Evolutionary conservation across 257 asterid species (phyloP).

Genomic region (Haberlea rhodopensis): DNA sequence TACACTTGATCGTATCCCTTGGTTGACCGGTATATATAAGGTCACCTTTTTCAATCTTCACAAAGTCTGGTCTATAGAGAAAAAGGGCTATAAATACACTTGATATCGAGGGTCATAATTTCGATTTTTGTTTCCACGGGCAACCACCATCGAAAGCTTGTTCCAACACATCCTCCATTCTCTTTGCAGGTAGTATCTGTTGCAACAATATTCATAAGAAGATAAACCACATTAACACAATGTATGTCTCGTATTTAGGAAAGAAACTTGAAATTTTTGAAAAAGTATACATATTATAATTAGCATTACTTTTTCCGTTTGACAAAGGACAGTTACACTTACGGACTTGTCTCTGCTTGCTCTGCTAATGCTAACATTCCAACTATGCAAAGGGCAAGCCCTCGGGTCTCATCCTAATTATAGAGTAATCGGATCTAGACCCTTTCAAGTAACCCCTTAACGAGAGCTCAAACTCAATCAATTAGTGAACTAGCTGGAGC

Average conservation of each 20-base stretch:
- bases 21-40: neutral
- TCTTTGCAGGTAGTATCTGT: constrained; percentile 79
- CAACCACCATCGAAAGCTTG: constrained; percentile 98
- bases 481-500: neutral
- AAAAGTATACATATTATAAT: too few relatives aligned
- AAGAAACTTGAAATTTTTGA: neutral
- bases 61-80: neutral
- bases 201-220: constrained; percentile 16
- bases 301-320: neutral
- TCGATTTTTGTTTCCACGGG: constrained; percentile 78
- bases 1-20: constrained; percentile 6
- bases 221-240: constrained; percentile 3
- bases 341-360: too few relatives aligned
- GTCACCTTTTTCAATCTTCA: constrained; percentile 4
- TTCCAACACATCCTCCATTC: constrained; percentile 96
- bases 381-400: too few relatives aligned
- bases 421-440: too few relatives aligned
- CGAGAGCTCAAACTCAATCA: neutral
- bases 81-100: neutral
- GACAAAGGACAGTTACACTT: neutral
- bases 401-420: too few relatives aligned
- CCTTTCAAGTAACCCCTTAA: neutral
- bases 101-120: constrained; percentile 46
- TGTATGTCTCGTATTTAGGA: neutral
- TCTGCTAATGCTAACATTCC: too few relatives aligned